These are phyloP conservation scores for Musa schizocarpa DNA, from an alignment of 176 grass and related monocot species.

Conservation along the genomic window DNA sequence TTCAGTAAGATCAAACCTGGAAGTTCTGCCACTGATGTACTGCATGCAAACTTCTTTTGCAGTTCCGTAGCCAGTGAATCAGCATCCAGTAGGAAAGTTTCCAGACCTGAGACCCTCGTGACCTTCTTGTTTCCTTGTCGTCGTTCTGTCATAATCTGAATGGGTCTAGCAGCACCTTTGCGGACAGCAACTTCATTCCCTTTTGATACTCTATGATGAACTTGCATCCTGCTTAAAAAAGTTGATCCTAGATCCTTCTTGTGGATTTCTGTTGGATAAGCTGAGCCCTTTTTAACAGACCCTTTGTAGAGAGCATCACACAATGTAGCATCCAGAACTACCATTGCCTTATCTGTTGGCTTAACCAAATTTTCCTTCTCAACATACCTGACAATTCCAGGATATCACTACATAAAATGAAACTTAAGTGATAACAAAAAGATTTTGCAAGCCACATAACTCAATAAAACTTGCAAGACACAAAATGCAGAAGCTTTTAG, in stretches of 20 bases:
- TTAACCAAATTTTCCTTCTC: constrained; percentile 98
- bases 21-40: constrained; percentile 77
- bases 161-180: constrained; percentile 62
- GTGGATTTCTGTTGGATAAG: constrained; percentile 72
- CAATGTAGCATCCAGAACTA: constrained; percentile 62
- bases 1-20: constrained; percentile 39
- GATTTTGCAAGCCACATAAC: not conserved
- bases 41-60: constrained; percentile 96
- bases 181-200: constrained; percentile 53
- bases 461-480: not conserved
- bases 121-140: constrained; percentile 91
- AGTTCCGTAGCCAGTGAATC: constrained; percentile 71
- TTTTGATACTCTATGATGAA: constrained; percentile 65
- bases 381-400: constrained; percentile 47
- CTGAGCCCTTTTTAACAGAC: constrained; percentile 67
- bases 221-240: constrained; percentile 80
- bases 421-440: not conserved
- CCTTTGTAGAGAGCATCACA: constrained; percentile 96
- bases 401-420: constrained; percentile 7
- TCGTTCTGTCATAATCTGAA: constrained; percentile 95
- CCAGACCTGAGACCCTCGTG: constrained; percentile 58
- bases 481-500: not conserved
- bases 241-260: constrained; percentile 74
- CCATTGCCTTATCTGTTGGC: constrained; percentile 50
- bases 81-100: constrained; percentile 66